Conservation (phyloP, 1,139 yeast genomes). For the Blastobotrys capitulatus region DNA sequence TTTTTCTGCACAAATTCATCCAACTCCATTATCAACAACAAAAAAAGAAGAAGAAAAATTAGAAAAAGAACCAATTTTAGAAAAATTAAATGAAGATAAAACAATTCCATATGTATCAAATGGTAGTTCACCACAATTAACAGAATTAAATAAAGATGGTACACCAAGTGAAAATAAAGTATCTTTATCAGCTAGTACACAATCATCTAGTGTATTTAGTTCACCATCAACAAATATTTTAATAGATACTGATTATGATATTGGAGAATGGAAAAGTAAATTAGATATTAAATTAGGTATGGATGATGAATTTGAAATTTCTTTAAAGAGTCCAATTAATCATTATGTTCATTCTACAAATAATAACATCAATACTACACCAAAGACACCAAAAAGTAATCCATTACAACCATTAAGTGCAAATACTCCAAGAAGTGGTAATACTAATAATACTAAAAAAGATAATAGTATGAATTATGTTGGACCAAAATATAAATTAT, state of each 20-base stretch:
- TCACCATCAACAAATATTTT: background rate
- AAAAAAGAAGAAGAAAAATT: too few relatives aligned
- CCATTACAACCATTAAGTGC: slow-evolving; percentile 8
- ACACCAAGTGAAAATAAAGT: background rate
- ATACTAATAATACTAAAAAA: background rate
- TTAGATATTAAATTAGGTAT: slow-evolving; percentile 11
- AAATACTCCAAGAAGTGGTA: slow-evolving; percentile 5
- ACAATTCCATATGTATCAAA: background rate
- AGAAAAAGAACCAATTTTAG: slow-evolving; percentile 1
- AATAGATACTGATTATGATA: background rate
- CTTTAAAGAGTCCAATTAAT: slow-evolving; percentile 6
- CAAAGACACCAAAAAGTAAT: background rate
- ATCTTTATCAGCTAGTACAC: background rate
- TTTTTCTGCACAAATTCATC: background rate
- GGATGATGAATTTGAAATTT: slow-evolving; percentile 12
- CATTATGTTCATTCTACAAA: background rate
- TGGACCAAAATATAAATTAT: slow-evolving; percentile 2
- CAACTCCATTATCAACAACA: too few relatives aligned
- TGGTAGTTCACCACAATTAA: background rate
- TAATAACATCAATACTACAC: background rate
- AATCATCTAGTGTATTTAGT: background rate
- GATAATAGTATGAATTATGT: background rate
- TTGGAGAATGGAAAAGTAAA: slow-evolving; percentile 12
- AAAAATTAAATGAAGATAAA: slow-evolving; percentile 1
- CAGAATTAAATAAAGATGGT: slow-evolving; percentile 2